These are phyloP conservation scores for Claviceps monticola DNA, from an alignment of 2,329 filamentous ascomycete species.

Conservation along the genomic window DNA sequence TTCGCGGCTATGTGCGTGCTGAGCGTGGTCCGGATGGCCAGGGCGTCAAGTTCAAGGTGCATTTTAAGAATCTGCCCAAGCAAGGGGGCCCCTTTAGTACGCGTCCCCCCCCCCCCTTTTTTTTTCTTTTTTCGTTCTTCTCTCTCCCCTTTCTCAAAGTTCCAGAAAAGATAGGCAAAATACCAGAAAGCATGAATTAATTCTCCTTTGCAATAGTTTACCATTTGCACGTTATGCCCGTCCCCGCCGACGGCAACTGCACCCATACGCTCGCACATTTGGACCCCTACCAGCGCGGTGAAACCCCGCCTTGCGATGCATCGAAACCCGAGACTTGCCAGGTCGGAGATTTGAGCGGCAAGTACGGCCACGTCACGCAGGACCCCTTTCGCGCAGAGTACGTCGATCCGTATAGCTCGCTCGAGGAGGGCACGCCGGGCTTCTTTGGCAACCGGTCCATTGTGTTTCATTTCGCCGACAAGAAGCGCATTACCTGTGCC, in stretches of 20 bases:
- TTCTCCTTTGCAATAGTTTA: conserved; percentile 35
- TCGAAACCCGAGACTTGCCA: conserved; percentile 50
- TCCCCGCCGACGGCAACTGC: conserved; percentile 57
- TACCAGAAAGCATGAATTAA: no score
- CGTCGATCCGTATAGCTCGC: conserved; percentile 44
- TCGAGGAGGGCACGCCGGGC: conserved; percentile 31
- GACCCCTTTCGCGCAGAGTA: conserved; percentile 37
- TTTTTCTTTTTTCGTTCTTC: neutral
- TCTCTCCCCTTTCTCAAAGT: neutral
- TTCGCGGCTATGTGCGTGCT: conserved; percentile 39
- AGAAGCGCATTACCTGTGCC: conserved; percentile 50
- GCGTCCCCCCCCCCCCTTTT: conserved; percentile 9
- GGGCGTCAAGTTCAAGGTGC: conserved; percentile 41
- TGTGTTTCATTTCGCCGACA: conserved; percentile 50
- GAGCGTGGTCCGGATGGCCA: conserved; percentile 31
- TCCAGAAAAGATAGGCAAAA: no score
- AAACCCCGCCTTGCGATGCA: conserved; percentile 46
- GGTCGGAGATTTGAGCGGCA: conserved; percentile 64
- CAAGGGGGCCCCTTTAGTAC: conserved; percentile 46
- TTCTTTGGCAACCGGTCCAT: conserved; percentile 54
- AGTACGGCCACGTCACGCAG: conserved; percentile 47
- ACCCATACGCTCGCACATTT: conserved; percentile 52
- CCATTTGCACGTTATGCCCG: conserved; percentile 55
- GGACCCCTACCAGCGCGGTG: conserved; percentile 54
- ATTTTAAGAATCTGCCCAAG: conserved; percentile 44